Evolutionary conservation across 2,329 filamentous ascomycete genomes (phyloP).

Genomic region (Bipolaris oryzae): DNA sequence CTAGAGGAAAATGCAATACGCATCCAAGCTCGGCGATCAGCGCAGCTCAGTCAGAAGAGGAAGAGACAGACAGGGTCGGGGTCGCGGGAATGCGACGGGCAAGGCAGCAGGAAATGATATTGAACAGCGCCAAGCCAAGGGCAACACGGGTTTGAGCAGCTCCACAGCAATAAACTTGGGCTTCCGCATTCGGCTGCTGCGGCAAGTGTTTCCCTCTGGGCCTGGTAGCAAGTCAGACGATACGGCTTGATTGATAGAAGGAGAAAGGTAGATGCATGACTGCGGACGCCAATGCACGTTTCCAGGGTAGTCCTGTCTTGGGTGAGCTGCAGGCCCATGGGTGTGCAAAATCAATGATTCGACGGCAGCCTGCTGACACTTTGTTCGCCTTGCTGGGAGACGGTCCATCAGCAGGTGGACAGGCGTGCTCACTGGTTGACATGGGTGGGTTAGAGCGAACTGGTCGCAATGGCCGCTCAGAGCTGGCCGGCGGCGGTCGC

Average conservation of each 20-base stretch:
- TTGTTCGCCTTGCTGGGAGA: conserved; percentile 19
- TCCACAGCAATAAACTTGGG: conserved; percentile 33
- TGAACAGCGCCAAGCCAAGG: neutral
- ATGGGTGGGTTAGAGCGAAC: conserved; percentile 13
- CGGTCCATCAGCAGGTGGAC: conserved; percentile 42
- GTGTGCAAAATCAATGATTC: conserved; percentile 33
- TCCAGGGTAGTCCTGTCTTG: conserved; percentile 21
- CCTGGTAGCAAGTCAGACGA: conserved; percentile 42
- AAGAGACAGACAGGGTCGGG: conserved; percentile 15
- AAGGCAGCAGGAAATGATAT: conserved; percentile 9
- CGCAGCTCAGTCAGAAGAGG: conserved; percentile 12
- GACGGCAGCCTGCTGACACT: conserved; percentile 41
- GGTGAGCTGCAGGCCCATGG: conserved; percentile 31
- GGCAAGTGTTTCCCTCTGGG: conserved; percentile 34
- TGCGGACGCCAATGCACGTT: conserved; percentile 46
- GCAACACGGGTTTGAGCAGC: conserved; percentile 17
- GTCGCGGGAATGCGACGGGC: conserved; percentile 30
- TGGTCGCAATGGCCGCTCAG: conserved; percentile 14
- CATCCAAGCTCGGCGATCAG: conserved; percentile 33
- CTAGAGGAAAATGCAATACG: conserved; percentile 30
- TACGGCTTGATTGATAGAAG: conserved; percentile 35
- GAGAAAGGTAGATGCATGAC: conserved; percentile 42
- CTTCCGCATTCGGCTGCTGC: conserved; percentile 45
- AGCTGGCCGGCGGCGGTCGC: conserved; percentile 13
- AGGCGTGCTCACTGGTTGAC: conserved; percentile 31